Percentiles rank a stretch among this genome's conserved stretches.
These are phyloP conservation scores for Teratosphaeria nubilosa DNA, from an alignment of 2,329 filamentous ascomycete species.

Conservation along the genomic window DNA sequence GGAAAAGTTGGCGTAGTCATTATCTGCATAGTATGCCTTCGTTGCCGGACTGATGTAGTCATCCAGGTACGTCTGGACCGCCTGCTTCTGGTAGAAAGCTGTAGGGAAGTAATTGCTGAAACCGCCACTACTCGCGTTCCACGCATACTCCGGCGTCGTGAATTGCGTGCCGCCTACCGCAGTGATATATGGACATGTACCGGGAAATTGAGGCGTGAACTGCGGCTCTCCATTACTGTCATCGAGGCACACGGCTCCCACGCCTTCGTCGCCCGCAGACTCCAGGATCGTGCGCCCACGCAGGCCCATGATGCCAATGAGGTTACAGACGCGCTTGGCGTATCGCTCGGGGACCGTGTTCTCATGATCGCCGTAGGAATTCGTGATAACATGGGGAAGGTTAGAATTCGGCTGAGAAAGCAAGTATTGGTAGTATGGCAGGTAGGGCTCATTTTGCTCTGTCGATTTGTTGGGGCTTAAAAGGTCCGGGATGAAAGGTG, in stretches of 20 bases:
- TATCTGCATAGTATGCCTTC: slow-evolving; percentile 11
- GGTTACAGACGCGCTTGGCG: slow-evolving; percentile 50
- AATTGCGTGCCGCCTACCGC: slow-evolving; percentile 34
- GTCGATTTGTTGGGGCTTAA: slow-evolving; percentile 23
- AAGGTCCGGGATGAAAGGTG: slow-evolving; percentile 41
- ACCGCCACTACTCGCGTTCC: slow-evolving; percentile 26
- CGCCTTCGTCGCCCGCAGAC: slow-evolving; percentile 50
- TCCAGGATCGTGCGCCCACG: slow-evolving; percentile 53
- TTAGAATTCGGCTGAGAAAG: slow-evolving; percentile 36
- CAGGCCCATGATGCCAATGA: slow-evolving; percentile 53
- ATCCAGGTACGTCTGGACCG: slow-evolving; percentile 19
- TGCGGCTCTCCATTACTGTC: slow-evolving; percentile 33
- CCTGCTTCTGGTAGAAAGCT: slow-evolving; percentile 33
- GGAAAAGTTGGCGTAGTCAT: slow-evolving; percentile 11
- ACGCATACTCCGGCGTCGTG: slow-evolving; percentile 28
- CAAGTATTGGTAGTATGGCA: slow-evolving; percentile 50
- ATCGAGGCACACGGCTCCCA: slow-evolving; percentile 37
- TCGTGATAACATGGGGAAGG: slow-evolving; percentile 52
- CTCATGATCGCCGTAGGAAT: slow-evolving; percentile 57
- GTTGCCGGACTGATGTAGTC: slow-evolving; percentile 8
- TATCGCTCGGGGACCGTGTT: slow-evolving; percentile 51
- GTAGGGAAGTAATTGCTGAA: slow-evolving; percentile 35
- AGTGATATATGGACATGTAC: slow-evolving; percentile 37
- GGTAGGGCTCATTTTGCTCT: slow-evolving; percentile 57
- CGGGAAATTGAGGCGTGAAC: slow-evolving; percentile 27